Evolutionary conservation across 1,284 basidiomycete species (phyloP).

Genomic region (Bjerkandera adusta): DNA sequence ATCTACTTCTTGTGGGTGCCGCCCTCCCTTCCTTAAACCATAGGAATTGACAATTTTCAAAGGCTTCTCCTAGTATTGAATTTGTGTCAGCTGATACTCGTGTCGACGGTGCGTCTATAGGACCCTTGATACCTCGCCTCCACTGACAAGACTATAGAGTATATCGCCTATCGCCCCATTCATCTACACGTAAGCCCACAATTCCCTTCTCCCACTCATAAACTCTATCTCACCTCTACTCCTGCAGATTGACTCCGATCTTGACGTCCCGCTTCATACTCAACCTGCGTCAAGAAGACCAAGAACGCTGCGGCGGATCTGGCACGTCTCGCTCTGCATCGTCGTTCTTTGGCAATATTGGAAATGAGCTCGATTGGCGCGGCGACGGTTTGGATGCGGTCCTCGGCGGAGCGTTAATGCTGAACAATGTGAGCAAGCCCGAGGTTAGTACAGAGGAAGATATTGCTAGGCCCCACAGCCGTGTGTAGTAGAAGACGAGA

Average conservation of each 20-base stretch:
- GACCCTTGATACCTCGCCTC: not conserved
- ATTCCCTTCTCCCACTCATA: not conserved
- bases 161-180: not conserved
- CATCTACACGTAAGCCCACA: not conserved
- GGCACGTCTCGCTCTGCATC: too few species aligned
- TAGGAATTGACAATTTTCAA: not conserved
- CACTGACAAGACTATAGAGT: not conserved
- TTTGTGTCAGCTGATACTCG: not conserved
- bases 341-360: too few species aligned
- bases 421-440: not conserved
- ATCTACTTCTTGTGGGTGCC: not conserved
- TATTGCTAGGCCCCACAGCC: too few species aligned
- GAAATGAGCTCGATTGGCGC: too few species aligned
- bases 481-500: too few species aligned
- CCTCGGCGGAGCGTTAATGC: too few species aligned
- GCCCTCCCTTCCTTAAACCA: not conserved
- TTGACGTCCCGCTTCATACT: not conserved
- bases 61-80: not conserved
- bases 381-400: too few species aligned
- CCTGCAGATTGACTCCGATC: not conserved
- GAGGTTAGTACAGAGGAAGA: not conserved
- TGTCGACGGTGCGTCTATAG: not conserved
- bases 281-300: not conserved
- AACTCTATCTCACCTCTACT: not conserved
- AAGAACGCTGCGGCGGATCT: too few species aligned